phyloP scores from a whole-genome alignment of 1,284 basidiomycete genomes.

The Pholiota adiposa region DNA sequence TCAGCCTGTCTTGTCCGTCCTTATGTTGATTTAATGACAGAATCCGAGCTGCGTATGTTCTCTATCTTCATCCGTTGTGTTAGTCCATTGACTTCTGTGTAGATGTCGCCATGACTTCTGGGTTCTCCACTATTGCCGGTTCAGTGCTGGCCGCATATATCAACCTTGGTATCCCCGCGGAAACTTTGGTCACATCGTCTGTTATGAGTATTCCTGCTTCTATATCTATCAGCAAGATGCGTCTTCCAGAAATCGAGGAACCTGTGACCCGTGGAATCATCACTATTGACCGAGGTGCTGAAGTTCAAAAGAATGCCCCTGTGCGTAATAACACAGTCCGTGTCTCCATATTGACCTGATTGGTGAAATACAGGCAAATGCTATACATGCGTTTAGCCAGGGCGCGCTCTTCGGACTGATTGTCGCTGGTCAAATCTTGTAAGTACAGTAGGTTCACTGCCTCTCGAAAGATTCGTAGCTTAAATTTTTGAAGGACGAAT shows the following conservation, averaged over 20 bases:
- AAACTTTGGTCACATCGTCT: slow-evolving; percentile 86
- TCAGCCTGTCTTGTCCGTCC: slow-evolving; percentile 85
- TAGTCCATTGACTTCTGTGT: background rate
- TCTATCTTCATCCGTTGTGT: background rate
- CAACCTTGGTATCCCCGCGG: slow-evolving; percentile 77
- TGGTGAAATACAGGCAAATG: slow-evolving; percentile 57
- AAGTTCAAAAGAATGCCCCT: slow-evolving; percentile 47
- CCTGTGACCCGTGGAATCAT: slow-evolving; percentile 84
- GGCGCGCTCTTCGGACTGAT: slow-evolving; percentile 87
- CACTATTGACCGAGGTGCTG: slow-evolving; percentile 72
- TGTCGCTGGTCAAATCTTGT: slow-evolving; percentile 87
- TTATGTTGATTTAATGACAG: slow-evolving; percentile 88
- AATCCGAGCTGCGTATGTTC: slow-evolving; percentile 74
- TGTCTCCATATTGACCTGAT: too few species aligned
- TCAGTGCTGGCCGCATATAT: slow-evolving; percentile 91
- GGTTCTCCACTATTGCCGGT: slow-evolving; percentile 91
- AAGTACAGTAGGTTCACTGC: slow-evolving; percentile 29
- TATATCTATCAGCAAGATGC: slow-evolving; percentile 89
- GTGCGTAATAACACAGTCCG: slow-evolving; percentile 30
- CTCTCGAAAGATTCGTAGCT: too few species aligned
- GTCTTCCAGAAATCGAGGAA: slow-evolving; percentile 82
- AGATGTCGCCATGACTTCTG: slow-evolving; percentile 88
- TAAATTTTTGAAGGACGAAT: slow-evolving; percentile 39
- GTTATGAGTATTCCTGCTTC: slow-evolving; percentile 96
- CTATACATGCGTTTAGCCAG: slow-evolving; percentile 87